Evolutionary conservation across 352 stramenopile genomes (phyloP).

Genomic region (Phytophthora citricola): DNA sequence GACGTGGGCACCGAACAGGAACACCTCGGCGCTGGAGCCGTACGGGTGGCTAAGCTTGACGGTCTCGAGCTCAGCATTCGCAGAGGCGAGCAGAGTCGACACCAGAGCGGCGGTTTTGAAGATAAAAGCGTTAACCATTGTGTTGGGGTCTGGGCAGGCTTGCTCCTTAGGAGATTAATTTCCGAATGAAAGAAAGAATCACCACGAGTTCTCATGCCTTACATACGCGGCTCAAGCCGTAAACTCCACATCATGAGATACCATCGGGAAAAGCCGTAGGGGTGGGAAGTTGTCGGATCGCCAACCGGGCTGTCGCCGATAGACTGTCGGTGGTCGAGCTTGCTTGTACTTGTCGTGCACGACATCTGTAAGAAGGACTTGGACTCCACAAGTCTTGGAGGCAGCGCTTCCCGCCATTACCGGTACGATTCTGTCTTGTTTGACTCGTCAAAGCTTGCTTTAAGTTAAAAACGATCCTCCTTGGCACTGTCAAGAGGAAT

Average conservation of each 20-base stretch:
- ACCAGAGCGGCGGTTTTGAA: constrained; percentile 30
- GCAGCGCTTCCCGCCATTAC: not conserved
- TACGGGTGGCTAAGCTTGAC: constrained; percentile 62
- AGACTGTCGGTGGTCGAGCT: constrained; percentile 13
- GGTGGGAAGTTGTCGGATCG: constrained; percentile 29
- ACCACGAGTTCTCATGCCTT: not conserved
- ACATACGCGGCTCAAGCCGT: constrained; percentile 3
- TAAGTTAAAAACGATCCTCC: no score
- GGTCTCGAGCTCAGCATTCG: constrained; percentile 48
- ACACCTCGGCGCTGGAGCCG: constrained; percentile 69
- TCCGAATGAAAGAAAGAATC: constrained; percentile 23
- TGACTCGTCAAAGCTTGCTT: constrained; percentile 7
- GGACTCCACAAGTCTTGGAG: not conserved
- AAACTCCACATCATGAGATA: constrained; percentile 32
- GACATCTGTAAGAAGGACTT: constrained; percentile 26
- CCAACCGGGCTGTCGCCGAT: constrained; percentile 8
- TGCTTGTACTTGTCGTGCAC: not conserved
- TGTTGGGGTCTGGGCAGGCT: constrained; percentile 1
- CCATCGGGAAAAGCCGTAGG: constrained; percentile 25
- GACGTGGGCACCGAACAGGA: constrained; percentile 83
- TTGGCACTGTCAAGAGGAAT: no score
- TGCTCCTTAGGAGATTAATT: constrained; percentile 28
- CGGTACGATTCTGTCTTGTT: not conserved
- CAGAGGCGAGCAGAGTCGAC: constrained; percentile 26
- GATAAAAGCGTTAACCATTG: constrained; percentile 26